Percentiles rank a stretch among this genome's conserved stretches.
Evolutionary conservation across 1,284 basidiomycete genomes (phyloP).

Genomic region (Apiotrichum montevideense): DNA sequence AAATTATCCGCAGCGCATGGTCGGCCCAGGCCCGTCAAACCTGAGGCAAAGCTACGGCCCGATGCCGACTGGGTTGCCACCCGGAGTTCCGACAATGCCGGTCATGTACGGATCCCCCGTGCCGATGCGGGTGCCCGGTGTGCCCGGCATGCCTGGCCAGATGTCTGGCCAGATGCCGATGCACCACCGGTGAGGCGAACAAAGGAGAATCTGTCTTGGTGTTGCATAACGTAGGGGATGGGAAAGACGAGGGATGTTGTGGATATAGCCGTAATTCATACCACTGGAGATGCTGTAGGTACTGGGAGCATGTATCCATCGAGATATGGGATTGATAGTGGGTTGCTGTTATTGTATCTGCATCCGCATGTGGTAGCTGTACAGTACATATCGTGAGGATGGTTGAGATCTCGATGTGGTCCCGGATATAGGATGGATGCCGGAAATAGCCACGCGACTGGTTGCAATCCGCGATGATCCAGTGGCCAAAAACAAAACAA

Average conservation of each 20-base stretch:
- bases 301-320: no score
- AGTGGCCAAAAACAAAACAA: no score
- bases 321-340: no score
- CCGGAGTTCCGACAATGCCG: slow-evolving; percentile 3
- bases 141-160: neutral
- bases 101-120: slow-evolving; percentile 1
- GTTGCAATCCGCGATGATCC: no score
- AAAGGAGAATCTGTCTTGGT: no score
- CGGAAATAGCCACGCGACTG: neutral
- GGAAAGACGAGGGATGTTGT: no score
- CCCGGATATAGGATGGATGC: neutral
- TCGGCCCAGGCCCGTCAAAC: slow-evolving; percentile 9
- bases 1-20: slow-evolving; percentile 1
- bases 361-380: no score
- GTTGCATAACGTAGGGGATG: no score
- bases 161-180: slow-evolving; percentile 5
- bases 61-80: neutral
- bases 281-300: no score
- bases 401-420: neutral
- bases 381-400: no score
- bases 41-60: slow-evolving; percentile 9
- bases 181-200: neutral
- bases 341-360: no score
- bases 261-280: no score
- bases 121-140: neutral